These are phyloP conservation scores for Exophiala sideris DNA, from an alignment of 2,329 filamentous ascomycete species.

Conservation along the genomic window DNA sequence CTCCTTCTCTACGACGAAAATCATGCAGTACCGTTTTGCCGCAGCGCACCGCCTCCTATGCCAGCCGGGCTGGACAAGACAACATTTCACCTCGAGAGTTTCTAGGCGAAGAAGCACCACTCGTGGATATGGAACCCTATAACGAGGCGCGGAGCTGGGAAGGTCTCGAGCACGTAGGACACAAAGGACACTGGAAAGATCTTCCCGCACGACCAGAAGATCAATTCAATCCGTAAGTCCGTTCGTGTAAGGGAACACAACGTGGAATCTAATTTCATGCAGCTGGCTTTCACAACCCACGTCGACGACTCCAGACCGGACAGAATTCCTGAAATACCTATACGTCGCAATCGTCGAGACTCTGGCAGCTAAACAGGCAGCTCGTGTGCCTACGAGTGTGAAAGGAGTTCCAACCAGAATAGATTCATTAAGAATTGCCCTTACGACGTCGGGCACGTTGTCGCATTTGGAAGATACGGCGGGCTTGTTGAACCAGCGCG, in stretches of 20 bases:
- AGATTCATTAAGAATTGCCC: conserved; percentile 10
- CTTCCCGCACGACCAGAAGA: conserved; percentile 37
- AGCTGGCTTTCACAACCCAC: conserved; percentile 38
- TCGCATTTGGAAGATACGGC: conserved; percentile 12
- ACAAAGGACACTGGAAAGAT: conserved; percentile 41
- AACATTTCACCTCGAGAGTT: background rate
- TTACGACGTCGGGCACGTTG: conserved; percentile 6
- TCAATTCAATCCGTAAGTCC: conserved; percentile 42
- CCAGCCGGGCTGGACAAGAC: background rate
- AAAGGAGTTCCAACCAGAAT: background rate
- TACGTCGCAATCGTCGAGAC: conserved; percentile 15
- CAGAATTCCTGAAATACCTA: conserved; percentile 22
- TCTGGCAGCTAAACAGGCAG: conserved; percentile 5
- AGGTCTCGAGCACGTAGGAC: conserved; percentile 54
- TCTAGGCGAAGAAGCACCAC: background rate
- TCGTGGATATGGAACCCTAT: conserved; percentile 1
- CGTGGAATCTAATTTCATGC: conserved; percentile 36
- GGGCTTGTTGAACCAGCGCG: background rate
- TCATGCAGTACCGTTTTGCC: background rate
- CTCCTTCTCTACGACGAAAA: background rate
- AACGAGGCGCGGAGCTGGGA: conserved; percentile 42
- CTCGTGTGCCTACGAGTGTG: background rate
- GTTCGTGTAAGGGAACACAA: conserved; percentile 29
- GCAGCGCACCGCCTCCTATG: background rate
- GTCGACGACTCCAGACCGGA: conserved; percentile 26